Evolutionary conservation across 192 early-diverging fungal genomes (phyloP), one percentile per base, ranked within the genome.

Genomic region (Spinellus fusiger): DNA sequence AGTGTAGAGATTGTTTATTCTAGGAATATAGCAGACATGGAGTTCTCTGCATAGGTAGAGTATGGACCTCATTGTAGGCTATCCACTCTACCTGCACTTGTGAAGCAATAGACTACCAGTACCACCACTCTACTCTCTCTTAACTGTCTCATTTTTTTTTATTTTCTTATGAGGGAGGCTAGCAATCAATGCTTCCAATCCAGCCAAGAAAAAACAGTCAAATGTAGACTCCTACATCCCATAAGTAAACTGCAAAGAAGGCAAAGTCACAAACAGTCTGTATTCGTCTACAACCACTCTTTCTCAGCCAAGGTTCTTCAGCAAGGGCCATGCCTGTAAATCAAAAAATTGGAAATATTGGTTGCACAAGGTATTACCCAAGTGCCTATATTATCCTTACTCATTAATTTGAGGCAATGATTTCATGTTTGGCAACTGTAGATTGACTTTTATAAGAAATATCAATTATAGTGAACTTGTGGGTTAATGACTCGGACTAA

Each of bases 311-410:
- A 61, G 59, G 49, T 50, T 7, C 31, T 22, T 61, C 33, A 38
- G 33, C 31, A 28, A 48, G 25, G 64, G 65, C 65, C 65, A 67
- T 53, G 65, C 65, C 65, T 67, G 2, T 67, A 3, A n/a, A 23
- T 40, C 40, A 59, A 67, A 67, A 67, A 54, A 67, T 67, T 67
- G 32, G 26, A 25, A 44, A 52, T 48, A 59, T 18, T 33, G 18
- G 22, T 29, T 67, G 58, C 57, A 67, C 52, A 67, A 55, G 65
- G 58, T 46, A 16, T 67, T 67, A 59, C 50, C 65, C 65, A 67
- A 67, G 34, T 67, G 65, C 58, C 65, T 67, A 67, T 67, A 67
- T 67, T 67, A 67, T 67, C 65, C 65, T 67, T 67, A 67, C 65
- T 67, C 65, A 67, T 67, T 52, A 59, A 66, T 67, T 67, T 67